A percentile compares a stretch with the other conserved stretches of the same genome.
These are phyloP conservation scores for Spergularia marina DNA, from an alignment of 148 eudicot genomes.

Conservation along the genomic window DNA sequence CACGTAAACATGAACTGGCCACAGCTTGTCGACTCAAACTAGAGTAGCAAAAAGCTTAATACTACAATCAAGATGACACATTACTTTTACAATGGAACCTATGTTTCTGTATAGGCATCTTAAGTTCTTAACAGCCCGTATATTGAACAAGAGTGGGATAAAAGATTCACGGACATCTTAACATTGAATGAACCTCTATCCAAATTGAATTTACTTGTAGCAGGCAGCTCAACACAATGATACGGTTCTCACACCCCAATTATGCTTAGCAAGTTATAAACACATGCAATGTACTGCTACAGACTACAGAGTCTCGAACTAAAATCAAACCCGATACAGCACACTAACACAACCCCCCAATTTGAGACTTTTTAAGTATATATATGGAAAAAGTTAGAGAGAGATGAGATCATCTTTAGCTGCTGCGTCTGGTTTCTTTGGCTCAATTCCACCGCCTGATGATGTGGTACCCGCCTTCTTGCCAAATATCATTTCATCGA, in stretches of 20 bases:
- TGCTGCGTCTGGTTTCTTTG: slow-evolving; percentile 48
- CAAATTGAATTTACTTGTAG: slow-evolving; percentile 14
- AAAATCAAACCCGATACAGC: slow-evolving; percentile 17
- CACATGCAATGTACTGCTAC: slow-evolving; percentile 17
- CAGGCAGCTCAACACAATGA: slow-evolving; percentile 11
- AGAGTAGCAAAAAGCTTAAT: no score
- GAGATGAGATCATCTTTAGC: slow-evolving; percentile 77
- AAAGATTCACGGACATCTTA: neutral
- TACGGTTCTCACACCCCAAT: neutral
- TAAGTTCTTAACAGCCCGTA: no score
- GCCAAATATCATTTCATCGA: slow-evolving; percentile 96
- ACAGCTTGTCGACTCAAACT: no score
- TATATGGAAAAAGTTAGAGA: slow-evolving; percentile 30
- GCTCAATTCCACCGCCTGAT: slow-evolving; percentile 42
- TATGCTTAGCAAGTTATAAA: neutral
- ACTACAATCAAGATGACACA: no score
- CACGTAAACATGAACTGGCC: no score
- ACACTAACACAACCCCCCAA: slow-evolving; percentile 16
- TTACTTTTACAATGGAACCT: no score
- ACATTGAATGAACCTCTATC: neutral
- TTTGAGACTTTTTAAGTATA: neutral
- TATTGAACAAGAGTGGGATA: neutral
- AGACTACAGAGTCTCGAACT: slow-evolving; percentile 16
- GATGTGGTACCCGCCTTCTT: slow-evolving; percentile 58
- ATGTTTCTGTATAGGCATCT: no score